Evolutionary conservation across 352 stramenopile genomes (phyloP).

Genomic region (Pythium sp.): DNA sequence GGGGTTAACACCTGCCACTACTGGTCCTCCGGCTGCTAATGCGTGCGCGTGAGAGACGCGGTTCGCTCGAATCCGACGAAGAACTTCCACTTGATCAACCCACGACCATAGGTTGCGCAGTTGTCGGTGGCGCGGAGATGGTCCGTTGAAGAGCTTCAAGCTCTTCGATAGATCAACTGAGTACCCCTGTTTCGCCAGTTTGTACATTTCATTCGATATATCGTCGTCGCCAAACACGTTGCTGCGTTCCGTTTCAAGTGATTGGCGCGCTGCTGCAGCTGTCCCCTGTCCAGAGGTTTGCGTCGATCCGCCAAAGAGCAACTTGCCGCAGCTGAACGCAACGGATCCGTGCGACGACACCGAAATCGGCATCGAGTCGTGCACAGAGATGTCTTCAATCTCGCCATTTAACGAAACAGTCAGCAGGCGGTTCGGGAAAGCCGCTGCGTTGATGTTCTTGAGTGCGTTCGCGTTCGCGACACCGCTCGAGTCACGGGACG

Average conservation of each 20-base stretch:
- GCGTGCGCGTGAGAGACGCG: conserved; percentile 42
- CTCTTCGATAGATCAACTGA: conserved; percentile 77
- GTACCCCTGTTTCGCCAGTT: conserved; percentile 72
- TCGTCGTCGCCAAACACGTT: conserved; percentile 42
- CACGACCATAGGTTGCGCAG: conserved; percentile 75
- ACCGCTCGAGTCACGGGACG: conserved; percentile 5
- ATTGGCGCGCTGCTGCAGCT: conserved; percentile 33
- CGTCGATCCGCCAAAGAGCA: conserved; percentile 58
- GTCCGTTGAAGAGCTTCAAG: conserved; percentile 59
- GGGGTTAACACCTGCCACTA: conserved; percentile 22
- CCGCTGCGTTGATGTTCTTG: conserved; percentile 41
- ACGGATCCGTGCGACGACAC: conserved; percentile 68
- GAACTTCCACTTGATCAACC: conserved; percentile 78
- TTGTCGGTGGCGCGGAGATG: conserved; percentile 39
- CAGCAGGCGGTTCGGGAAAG: conserved; percentile 80
- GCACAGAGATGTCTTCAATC: conserved; percentile 85
- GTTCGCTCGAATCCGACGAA: conserved; percentile 62
- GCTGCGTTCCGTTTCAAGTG: conserved; percentile 31
- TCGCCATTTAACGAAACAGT: conserved; percentile 68
- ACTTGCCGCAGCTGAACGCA: conserved; percentile 69
- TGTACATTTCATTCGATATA: conserved; percentile 76
- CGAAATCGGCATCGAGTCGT: conserved; percentile 83
- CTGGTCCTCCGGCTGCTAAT: conserved; percentile 22
- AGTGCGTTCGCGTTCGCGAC: conserved; percentile 27
- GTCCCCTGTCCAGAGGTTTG: conserved; percentile 29